A percentile compares a stretch with the other conserved stretches of the same genome.
Evolutionary conservation across 176 grass and related monocot species (phyloP).

Genomic region (Chrysopogon serrulatus): DNA sequence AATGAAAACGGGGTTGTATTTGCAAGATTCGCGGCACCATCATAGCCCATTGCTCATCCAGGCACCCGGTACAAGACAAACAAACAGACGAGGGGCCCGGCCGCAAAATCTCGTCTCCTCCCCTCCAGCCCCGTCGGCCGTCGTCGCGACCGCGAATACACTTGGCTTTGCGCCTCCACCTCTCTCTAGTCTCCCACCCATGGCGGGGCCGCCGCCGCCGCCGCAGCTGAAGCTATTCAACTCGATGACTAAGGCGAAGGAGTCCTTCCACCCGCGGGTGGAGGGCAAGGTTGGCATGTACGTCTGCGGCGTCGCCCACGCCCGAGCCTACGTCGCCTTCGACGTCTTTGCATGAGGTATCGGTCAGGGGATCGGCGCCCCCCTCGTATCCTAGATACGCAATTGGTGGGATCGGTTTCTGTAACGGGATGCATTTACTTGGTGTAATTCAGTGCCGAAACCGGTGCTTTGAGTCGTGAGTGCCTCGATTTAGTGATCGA

Average conservation of each 20-base stretch:
- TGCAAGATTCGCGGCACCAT: not conserved
- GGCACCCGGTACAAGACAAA: not conserved
- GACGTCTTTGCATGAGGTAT: too few species aligned
- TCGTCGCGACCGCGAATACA: not conserved
- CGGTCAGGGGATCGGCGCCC: too few species aligned
- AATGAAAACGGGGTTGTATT: not conserved
- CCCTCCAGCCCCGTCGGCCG: not conserved
- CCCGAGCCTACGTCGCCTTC: slow-evolving; percentile 78
- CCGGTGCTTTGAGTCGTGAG: not conserved
- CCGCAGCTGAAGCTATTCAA: slow-evolving; percentile 59
- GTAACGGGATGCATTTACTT: not conserved
- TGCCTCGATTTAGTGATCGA: not conserved
- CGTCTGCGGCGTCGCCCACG: slow-evolving; percentile 78
- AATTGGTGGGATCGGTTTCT: not conserved
- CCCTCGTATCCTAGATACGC: not conserved
- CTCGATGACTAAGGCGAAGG: slow-evolving; percentile 71
- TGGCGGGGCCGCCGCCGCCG: not conserved
- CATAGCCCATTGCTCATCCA: too few species aligned
- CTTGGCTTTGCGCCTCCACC: slow-evolving; percentile 3
- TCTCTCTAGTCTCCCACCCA: not conserved
- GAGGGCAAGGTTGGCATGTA: slow-evolving; percentile 83
- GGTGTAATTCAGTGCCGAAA: not conserved
- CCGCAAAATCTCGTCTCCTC: not conserved
- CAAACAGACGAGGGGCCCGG: not conserved
- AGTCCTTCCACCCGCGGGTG: slow-evolving; percentile 64